Conservation (phyloP, 2,329 filamentous ascomycete genomes). For the Knoxdaviesia capensis region DNA sequence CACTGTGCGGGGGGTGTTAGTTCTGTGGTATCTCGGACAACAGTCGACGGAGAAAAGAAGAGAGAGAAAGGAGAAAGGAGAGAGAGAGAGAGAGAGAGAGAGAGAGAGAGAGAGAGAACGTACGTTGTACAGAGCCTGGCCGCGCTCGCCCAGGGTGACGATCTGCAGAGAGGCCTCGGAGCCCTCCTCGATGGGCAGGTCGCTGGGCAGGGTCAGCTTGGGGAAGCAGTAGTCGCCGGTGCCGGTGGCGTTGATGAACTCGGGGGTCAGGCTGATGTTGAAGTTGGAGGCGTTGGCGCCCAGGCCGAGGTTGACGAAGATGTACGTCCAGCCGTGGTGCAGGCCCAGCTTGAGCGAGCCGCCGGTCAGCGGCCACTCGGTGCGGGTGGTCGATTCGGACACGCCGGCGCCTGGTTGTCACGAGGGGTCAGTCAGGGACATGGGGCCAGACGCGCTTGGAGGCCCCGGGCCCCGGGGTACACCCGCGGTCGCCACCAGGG, state of each 20-base stretch:
- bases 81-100: conserved; percentile 1
- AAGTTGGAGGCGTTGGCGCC: conserved; percentile 36
- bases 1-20: conserved; percentile 25
- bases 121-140: conserved; percentile 46
- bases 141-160: conserved; percentile 37
- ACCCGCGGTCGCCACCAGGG: not conserved
- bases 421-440: no score
- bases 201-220: conserved; percentile 29
- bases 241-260: conserved; percentile 36
- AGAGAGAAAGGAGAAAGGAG: not conserved
- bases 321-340: conserved; percentile 29
- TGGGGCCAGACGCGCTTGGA: not conserved
- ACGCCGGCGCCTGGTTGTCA: conserved; percentile 23
- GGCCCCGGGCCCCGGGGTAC: not conserved
- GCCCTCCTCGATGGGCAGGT: conserved; percentile 33
- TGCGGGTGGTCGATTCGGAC: conserved; percentile 21
- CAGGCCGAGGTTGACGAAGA: conserved; percentile 32
- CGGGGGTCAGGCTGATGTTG: conserved; percentile 45
- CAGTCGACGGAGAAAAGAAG: no score
- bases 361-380: conserved; percentile 31
- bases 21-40: not conserved
- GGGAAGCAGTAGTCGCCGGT: conserved; percentile 47
- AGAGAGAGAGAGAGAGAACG: conserved; percentile 7
- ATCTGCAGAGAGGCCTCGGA: conserved; percentile 48
- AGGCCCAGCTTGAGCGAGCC: conserved; percentile 26